Evolutionary conservation across 192 early-diverging fungal genomes (phyloP), one percentile per base, ranked within the genome.

Genomic region (Rhizophagus clarus): DNA sequence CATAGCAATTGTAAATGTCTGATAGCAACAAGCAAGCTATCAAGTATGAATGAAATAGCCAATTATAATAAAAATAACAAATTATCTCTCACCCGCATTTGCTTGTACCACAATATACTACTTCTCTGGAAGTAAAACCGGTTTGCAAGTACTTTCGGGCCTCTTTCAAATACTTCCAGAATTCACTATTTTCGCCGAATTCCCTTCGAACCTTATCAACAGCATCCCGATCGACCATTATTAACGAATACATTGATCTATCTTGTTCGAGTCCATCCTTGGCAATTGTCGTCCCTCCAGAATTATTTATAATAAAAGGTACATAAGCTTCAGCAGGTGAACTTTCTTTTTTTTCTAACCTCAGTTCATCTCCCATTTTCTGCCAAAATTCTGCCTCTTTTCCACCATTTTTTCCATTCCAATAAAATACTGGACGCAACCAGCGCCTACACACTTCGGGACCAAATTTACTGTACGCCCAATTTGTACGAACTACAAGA

Each of bases 271-370:
- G 26, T n/a, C 32, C n/a, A 61, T 77, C 56, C 24, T 60, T 64
- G 11, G 63, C 42, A 28, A 51, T 67, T n/a, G 26, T 79, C 45
- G 45, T 9, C 9, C 37, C 75, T 28, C 56, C 31, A 20, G 77
- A 70, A 63, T 47, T 32, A 11, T 34, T 29, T 15, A 20, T 61
- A 9, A 74, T 26, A 45, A 85, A 85, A 2, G 85, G 85, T 20
- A 85, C 34, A 68, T 90, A 90, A 1, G 89, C 88, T 72, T 90
- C 89, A 29, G 89, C 88, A 1, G 88, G 84, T 0, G 88, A 89
- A n/a, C 81, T 84, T 63, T 90, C 89, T 70, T 89, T 89, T 60
- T 86, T 88, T 26, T 83, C 85, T 24, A 90, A 61, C 17, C 89
- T 82, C n/a, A 79, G 29, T 72, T 79, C 77, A 24, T 79, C 77